These are phyloP conservation scores for Tillandsia fasciculata DNA, from an alignment of 176 grass and related monocot species.

Conservation along the genomic window DNA sequence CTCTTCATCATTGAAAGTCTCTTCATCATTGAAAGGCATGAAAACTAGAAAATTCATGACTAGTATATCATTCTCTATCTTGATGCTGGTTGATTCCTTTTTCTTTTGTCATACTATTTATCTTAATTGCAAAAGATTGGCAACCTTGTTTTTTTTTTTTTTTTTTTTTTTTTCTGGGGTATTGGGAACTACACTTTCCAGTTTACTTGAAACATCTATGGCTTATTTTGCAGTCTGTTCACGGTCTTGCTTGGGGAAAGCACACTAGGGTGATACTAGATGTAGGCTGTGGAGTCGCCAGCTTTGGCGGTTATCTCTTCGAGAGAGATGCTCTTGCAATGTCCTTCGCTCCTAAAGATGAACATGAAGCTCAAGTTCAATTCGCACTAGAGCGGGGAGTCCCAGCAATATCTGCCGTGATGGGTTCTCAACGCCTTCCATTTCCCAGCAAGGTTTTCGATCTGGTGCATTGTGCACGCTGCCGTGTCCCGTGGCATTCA, in stretches of 20 bases:
- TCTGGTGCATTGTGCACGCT: conserved; percentile 85
- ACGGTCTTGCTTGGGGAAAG: conserved; percentile 73
- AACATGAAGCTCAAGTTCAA: conserved; percentile 94
- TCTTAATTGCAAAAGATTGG: neutral
- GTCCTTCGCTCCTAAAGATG: conserved; percentile 96
- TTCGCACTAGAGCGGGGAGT: conserved; percentile 86
- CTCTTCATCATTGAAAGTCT: too few species aligned
- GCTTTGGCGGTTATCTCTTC: conserved; percentile 92
- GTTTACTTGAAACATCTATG: conserved; percentile 1
- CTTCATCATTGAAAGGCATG: too few species aligned
- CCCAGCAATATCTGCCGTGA: conserved; percentile 91
- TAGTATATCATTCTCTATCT: too few species aligned
- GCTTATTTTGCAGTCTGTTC: conserved; percentile 37
- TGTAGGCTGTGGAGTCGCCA: conserved; percentile 92
- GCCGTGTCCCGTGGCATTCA: conserved; percentile 85
- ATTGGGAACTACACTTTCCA: neutral
- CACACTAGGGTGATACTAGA: conserved; percentile 66
- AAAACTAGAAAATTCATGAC: too few species aligned
- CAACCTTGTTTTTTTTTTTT: neutral
- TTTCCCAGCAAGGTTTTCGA: conserved; percentile 82
- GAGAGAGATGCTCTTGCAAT: conserved; percentile 64
- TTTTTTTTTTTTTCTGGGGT: neutral
- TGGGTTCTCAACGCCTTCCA: conserved; percentile 76
- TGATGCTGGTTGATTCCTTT: too few species aligned
- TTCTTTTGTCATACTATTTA: too few species aligned